Percentiles rank a stretch among this genome's conserved stretches.
Conservation (phyloP, 495 filamentous ascomycete species). For the Filosporella fistucella region DNA sequence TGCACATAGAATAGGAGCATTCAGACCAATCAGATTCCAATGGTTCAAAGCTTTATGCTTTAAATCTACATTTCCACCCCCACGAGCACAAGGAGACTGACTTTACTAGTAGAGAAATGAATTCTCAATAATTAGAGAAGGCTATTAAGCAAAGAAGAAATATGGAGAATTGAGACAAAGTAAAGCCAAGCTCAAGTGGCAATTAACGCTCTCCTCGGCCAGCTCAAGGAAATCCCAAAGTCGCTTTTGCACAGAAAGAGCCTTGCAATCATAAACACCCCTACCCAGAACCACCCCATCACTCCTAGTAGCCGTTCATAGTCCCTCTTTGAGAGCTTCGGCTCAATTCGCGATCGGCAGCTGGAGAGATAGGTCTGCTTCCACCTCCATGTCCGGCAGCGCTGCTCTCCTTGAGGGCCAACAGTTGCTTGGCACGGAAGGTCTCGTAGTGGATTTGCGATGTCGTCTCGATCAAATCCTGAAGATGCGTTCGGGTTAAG, state of each 20-base stretch:
- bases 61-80: constrained; percentile 8
- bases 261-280: constrained; percentile 24
- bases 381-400: constrained; percentile 71
- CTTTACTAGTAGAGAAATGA: constrained; percentile 24
- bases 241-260: constrained; percentile 26
- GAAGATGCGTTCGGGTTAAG: constrained; percentile 90
- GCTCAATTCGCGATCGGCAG: constrained; percentile 93
- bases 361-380: constrained; percentile 90
- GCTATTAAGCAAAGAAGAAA: constrained; percentile 27
- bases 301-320: constrained; percentile 88
- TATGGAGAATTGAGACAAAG: constrained; percentile 24
- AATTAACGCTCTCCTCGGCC: constrained; percentile 21
- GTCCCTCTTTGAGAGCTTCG: constrained; percentile 92
- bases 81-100: constrained; percentile 5
- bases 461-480: constrained; percentile 99
- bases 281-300: constrained; percentile 8
- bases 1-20: too few species aligned
- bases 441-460: constrained; percentile 99
- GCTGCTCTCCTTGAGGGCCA: constrained; percentile 97
- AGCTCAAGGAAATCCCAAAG: constrained; percentile 24
- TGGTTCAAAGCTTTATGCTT: constrained; percentile 8
- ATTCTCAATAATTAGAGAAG: constrained; percentile 27
- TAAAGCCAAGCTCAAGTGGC: constrained; percentile 22
- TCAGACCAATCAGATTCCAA: too few species aligned
- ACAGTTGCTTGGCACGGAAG: constrained; percentile 97